Base-by-base conservation (phyloP, 2,329 filamentous ascomycete species). In the Dothideomycetidae sp. region DNA sequence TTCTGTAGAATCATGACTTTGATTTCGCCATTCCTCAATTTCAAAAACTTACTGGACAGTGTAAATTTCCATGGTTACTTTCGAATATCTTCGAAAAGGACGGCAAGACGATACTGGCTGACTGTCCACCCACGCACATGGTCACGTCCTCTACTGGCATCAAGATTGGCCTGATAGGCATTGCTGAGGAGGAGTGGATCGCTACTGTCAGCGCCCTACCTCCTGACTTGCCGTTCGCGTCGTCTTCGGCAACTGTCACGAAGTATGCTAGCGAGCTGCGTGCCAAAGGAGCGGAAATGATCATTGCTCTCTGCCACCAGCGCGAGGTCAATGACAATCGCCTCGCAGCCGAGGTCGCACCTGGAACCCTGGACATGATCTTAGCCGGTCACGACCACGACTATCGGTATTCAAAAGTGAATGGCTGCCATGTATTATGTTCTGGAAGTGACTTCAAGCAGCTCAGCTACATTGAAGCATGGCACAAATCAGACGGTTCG, bases 361-460 rank as follows among this genome's bases (percentile, higher is more conserved):
- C 73, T 3, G 83, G 81, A 9, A 57, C 81, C 37, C 75, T 93
- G 13, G 86, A 94, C 54, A 73, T 93, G 23, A 80, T 94, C 31
- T 68, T 93, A 0, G 84, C 85, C 33, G 85, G 85, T 0, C 85
- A 93, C 51, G 86, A 93, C 49, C 86, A 94, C 54, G 90, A 79
- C 58, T 93, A 93, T 53, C 70, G 69, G 11, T 83, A 93, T 58
- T 71, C 68, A 38, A 52, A 85, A 39, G 70, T 90, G 55, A 85
- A 86, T 43, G 78, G 78, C 5, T 81, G 74, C 0, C 85, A 93
- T 50, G 73, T 93, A 2, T 63, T 94, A n/a, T 73, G 86, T 2
- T 92, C 82, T 0, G 85, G 86, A 1, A 83, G 78, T 12, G 86
- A 94, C 55, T 94, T 93, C 61, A 92, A 90, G 59, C 81, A 94